Conservation (phyloP, 2,329 filamentous ascomycete genomes). For the Neospermospora avenae region DNA sequence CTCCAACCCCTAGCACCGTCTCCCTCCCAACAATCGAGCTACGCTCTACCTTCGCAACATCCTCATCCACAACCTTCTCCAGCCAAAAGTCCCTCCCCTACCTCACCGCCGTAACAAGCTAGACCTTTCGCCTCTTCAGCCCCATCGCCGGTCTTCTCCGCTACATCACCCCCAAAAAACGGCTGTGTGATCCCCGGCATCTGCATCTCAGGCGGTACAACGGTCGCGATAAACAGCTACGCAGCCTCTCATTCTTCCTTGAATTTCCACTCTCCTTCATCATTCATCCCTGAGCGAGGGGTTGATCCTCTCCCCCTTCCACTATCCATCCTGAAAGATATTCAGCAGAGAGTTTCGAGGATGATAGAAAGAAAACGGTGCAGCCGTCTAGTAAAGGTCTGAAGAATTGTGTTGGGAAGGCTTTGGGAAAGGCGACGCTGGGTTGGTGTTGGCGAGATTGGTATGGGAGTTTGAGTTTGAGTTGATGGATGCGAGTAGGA, state of each 20-base stretch:
- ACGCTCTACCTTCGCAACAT: background rate
- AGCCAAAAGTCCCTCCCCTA: conserved; percentile 29
- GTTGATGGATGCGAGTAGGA: conserved; percentile 7
- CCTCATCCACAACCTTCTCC: background rate
- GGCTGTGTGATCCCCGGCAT: conserved; percentile 16
- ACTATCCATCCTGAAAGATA: too few relatives aligned
- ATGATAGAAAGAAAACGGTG: too few relatives aligned
- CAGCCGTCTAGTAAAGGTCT: conserved; percentile 1
- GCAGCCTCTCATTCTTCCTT: conserved; percentile 26
- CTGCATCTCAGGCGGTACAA: conserved; percentile 16
- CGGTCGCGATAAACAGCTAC: conserved; percentile 28
- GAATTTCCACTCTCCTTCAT: conserved; percentile 20
- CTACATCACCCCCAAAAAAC: conserved; percentile 13
- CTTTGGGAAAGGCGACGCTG: conserved; percentile 19
- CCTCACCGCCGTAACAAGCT: conserved; percentile 37
- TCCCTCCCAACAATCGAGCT: background rate
- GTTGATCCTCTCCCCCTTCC: conserved; percentile 29
- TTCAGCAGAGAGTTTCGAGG: too few relatives aligned
- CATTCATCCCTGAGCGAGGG: conserved; percentile 26
- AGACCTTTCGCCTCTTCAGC: conserved; percentile 39
- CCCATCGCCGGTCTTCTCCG: conserved; percentile 24
- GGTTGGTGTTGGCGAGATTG: conserved; percentile 17
- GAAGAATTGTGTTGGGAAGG: conserved; percentile 15
- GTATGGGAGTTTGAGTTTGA: conserved; percentile 23
- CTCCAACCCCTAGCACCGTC: background rate